phyloP scores from a whole-genome alignment of 352 stramenopile genomes.

The Phytophthora podocarpi region DNA sequence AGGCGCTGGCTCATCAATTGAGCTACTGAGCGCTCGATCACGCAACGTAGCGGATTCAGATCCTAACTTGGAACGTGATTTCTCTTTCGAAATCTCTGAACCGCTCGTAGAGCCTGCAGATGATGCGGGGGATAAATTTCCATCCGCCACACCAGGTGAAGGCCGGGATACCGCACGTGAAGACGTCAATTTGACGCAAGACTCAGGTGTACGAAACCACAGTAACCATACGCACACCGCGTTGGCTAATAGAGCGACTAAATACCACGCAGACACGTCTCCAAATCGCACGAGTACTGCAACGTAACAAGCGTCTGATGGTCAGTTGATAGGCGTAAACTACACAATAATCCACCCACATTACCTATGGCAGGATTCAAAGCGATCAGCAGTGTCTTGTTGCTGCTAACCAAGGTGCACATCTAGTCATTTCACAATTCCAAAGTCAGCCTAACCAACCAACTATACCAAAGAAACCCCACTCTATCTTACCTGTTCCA shows the following conservation, averaged over 20 bases:
- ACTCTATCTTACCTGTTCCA: slow-evolving; percentile 14
- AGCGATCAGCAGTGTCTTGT: slow-evolving; percentile 38
- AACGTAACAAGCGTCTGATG: background rate
- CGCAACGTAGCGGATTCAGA: background rate
- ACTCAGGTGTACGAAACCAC: slow-evolving; percentile 36
- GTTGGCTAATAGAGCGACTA: slow-evolving; percentile 45
- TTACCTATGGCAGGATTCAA: slow-evolving; percentile 53
- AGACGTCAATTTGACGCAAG: background rate
- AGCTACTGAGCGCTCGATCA: slow-evolving; percentile 9
- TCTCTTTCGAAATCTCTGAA: slow-evolving; percentile 7
- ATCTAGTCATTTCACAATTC: slow-evolving; percentile 15
- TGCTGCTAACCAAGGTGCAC: slow-evolving; percentile 18
- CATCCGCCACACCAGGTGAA: background rate
- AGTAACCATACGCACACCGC: slow-evolving; percentile 45
- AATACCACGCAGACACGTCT: slow-evolving; percentile 27
- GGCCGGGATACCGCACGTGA: background rate
- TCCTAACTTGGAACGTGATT: slow-evolving; percentile 3
- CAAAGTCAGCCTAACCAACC: background rate
- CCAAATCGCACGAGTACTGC: slow-evolving; percentile 57
- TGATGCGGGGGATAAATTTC: slow-evolving; percentile 4
- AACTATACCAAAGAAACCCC: background rate
- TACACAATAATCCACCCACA: background rate
- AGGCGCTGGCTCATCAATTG: background rate
- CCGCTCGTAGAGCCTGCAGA: slow-evolving; percentile 4
- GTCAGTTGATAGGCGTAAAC: background rate